phyloP scores from a whole-genome alignment of 192 early-diverging fungal species.

The Obelidium mucronatum region DNA sequence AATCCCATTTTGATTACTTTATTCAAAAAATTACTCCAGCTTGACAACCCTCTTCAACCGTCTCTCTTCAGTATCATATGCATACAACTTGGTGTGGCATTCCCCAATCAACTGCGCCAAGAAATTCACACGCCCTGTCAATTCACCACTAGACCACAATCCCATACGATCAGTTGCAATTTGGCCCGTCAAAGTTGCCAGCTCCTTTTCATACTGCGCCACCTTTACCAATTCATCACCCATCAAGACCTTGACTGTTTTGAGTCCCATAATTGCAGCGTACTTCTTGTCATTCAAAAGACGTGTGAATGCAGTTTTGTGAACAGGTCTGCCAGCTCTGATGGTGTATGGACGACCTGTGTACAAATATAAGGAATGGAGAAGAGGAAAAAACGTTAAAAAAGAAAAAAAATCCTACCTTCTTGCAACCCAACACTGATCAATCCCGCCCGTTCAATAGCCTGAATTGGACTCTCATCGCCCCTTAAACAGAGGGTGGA shows the following conservation, averaged over 20 bases:
- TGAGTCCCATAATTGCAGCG: constrained; percentile 78
- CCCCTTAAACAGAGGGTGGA: constrained; percentile 84
- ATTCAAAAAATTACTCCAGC: too few species aligned
- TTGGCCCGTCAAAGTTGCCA: constrained; percentile 38
- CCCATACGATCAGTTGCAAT: constrained; percentile 2
- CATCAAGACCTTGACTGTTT: constrained; percentile 45
- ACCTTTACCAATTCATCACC: constrained; percentile 50
- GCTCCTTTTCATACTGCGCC: constrained; percentile 40
- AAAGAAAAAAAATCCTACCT: constrained; percentile 46
- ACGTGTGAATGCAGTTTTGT: constrained; percentile 77
- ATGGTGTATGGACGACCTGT: constrained; percentile 83
- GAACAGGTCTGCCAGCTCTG: constrained; percentile 84
- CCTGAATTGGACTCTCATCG: constrained; percentile 79
- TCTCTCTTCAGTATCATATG: constrained; percentile 39
- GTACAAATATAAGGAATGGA: background rate
- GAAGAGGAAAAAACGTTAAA: constrained; percentile 1
- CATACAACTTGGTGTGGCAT: constrained; percentile 35
- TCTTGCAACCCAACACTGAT: constrained; percentile 81
- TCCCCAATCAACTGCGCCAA: constrained; percentile 38
- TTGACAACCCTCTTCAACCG: constrained; percentile 46
- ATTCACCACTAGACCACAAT: constrained; percentile 12
- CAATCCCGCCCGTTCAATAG: constrained; percentile 90
- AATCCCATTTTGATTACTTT: too few species aligned
- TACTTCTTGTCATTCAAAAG: constrained; percentile 76
- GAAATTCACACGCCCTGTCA: constrained; percentile 38